These are phyloP conservation scores for Betula pendula DNA, from an alignment of 306 rosid genomes.

Conservation along the genomic window DNA sequence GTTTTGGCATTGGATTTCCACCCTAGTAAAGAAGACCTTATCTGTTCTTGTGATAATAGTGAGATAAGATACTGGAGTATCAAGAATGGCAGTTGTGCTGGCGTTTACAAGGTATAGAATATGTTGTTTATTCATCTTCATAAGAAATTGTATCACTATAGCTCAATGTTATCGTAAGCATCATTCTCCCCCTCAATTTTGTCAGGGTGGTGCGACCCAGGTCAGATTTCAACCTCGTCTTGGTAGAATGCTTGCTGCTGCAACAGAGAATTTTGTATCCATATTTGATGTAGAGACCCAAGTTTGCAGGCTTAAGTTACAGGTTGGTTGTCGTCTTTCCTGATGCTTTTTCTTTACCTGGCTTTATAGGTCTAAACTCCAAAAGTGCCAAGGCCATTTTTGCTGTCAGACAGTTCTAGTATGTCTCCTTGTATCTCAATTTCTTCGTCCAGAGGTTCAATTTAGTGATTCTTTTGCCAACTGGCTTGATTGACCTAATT, in stretches of 20 bases:
- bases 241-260: slow-evolving; percentile 78
- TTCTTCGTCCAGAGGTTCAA: not conserved
- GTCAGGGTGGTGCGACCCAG: slow-evolving; percentile 75
- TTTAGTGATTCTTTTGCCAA: not conserved
- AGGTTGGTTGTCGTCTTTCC: slow-evolving; percentile 43
- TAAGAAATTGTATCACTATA: slow-evolving; percentile 7
- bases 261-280: slow-evolving; percentile 50
- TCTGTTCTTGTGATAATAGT: slow-evolving; percentile 69
- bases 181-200: no score
- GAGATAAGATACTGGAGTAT: slow-evolving; percentile 87
- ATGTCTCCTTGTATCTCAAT: not conserved
- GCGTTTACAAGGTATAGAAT: slow-evolving; percentile 60
- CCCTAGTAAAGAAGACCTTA: slow-evolving; percentile 68
- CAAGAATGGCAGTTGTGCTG: slow-evolving; percentile 65
- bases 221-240: slow-evolving; percentile 75
- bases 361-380: not conserved
- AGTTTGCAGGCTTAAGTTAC: slow-evolving; percentile 47
- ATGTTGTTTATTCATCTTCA: slow-evolving; percentile 14
- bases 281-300: slow-evolving; percentile 64
- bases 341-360: slow-evolving; percentile 2
- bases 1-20: slow-evolving; percentile 85
- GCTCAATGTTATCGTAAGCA: not conserved
- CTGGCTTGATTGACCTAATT: not conserved
- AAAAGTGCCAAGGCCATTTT: not conserved
- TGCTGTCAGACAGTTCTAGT: not conserved